Conservation (phyloP, 2,329 filamentous ascomycete species). For the Phoma herbarum region DNA sequence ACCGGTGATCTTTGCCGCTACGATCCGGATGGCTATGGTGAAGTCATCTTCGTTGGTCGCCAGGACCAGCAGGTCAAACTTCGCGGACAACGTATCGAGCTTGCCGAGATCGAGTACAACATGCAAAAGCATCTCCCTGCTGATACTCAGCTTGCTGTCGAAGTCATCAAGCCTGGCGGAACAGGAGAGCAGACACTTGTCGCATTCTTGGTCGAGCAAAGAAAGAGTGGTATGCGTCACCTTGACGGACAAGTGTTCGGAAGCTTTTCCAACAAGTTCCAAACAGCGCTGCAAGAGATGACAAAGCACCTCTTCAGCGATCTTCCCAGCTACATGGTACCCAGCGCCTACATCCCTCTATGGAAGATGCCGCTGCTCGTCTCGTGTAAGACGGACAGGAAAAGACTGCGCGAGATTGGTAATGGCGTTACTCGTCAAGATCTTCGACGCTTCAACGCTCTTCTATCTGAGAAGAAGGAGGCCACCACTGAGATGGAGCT, state of each 20-base stretch:
- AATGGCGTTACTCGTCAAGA: conserved; percentile 43
- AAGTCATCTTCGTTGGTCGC: conserved; percentile 49
- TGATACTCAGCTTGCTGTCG: conserved; percentile 56
- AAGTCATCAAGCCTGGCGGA: conserved; percentile 57
- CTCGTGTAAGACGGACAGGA: conserved; percentile 49
- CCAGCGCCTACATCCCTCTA: conserved; percentile 47
- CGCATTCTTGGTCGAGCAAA: conserved; percentile 47
- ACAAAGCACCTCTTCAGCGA: conserved; percentile 39
- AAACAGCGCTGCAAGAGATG: conserved; percentile 40
- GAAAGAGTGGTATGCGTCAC: conserved; percentile 38
- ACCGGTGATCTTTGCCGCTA: conserved; percentile 58
- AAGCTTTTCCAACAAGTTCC: conserved; percentile 45
- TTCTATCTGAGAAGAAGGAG: conserved; percentile 55
- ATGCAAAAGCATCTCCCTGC: conserved; percentile 52
- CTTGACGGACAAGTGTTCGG: conserved; percentile 45
- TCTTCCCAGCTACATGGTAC: conserved; percentile 50
- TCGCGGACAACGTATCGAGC: conserved; percentile 52
- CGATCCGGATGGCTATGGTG: conserved; percentile 54
- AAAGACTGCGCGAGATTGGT: conserved; percentile 47
- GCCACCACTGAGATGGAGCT: conserved; percentile 44
- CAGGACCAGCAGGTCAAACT: conserved; percentile 53
- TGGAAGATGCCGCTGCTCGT: conserved; percentile 50
- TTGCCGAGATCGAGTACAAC: conserved; percentile 52
- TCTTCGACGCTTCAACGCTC: conserved; percentile 44
- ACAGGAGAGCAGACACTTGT: conserved; percentile 46